A percentile compares a stretch with the other conserved stretches of the same genome.
These are phyloP conservation scores for Paramecium sexaurelia DNA, from an alignment of 73 alveolate genomes.

Conservation along the genomic window DNA sequence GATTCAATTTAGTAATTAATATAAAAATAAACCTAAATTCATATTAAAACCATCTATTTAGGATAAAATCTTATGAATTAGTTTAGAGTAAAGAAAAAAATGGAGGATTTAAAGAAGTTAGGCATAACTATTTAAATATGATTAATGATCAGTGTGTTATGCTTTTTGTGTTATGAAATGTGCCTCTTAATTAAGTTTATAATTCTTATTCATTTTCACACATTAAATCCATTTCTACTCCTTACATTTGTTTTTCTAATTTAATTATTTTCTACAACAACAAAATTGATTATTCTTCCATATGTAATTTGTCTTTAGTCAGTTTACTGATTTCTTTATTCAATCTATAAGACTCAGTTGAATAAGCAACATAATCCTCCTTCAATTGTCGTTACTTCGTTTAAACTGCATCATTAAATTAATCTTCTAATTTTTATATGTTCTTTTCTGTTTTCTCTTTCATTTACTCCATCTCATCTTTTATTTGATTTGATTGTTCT, in stretches of 20 bases:
- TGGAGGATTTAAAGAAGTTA: constrained; percentile 30
- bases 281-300: neutral
- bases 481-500: neutral
- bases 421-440: neutral
- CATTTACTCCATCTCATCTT: constrained; percentile 28
- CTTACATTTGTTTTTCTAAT: constrained; percentile 5
- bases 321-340: constrained; percentile 27
- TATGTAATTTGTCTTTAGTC: constrained; percentile 24
- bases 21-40: neutral
- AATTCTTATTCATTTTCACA: constrained; percentile 44
- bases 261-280: neutral
- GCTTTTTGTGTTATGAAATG: constrained; percentile 16
- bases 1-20: neutral
- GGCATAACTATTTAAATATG: constrained; percentile 43
- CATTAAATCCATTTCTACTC: constrained; percentile 37
- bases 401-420: neutral
- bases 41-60: constrained; percentile 28
- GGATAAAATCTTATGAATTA: constrained; percentile 41
- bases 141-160: constrained; percentile 42
- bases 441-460: neutral
- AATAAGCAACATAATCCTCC: constrained; percentile 24
- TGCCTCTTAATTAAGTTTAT: constrained; percentile 22
- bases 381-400: neutral
- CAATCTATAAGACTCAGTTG: constrained; percentile 43
- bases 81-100: constrained; percentile 55